Percentiles rank a stretch among this genome's conserved stretches.
Conservation (phyloP, 2,329 filamentous ascomycete genomes). For the Pseudocercospora eumusae region DNA sequence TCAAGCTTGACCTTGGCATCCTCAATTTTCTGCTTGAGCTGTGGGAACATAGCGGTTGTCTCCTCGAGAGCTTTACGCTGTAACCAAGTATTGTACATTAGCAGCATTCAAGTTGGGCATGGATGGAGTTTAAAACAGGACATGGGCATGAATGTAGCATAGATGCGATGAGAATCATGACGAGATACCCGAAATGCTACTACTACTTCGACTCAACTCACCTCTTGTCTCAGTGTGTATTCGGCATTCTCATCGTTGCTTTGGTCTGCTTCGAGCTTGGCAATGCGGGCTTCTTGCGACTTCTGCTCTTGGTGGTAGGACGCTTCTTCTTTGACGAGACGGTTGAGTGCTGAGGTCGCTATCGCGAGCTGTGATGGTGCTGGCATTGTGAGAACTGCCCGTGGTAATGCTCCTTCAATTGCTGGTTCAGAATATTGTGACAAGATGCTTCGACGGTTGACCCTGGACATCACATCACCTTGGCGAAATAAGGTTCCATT, state of each 20-base stretch:
- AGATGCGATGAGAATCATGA: slow-evolving; percentile 12
- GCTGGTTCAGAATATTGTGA: neutral
- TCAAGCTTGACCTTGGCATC: slow-evolving; percentile 73
- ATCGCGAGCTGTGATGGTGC: slow-evolving; percentile 75
- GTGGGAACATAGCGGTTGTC: slow-evolving; percentile 78
- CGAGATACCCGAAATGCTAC: slow-evolving; percentile 10
- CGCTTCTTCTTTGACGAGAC: slow-evolving; percentile 86
- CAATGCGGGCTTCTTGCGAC: slow-evolving; percentile 70
- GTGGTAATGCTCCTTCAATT: neutral
- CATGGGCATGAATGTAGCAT: slow-evolving; percentile 7
- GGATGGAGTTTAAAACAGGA: neutral
- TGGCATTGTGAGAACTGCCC: slow-evolving; percentile 61
- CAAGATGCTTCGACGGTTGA: neutral
- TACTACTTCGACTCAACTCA: slow-evolving; percentile 45
- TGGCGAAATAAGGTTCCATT: neutral
- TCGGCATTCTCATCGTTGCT: slow-evolving; percentile 66
- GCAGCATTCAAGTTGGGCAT: slow-evolving; percentile 6
- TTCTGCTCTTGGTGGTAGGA: slow-evolving; percentile 86
- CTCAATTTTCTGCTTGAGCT: slow-evolving; percentile 68
- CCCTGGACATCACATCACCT: neutral
- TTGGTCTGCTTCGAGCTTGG: slow-evolving; percentile 61
- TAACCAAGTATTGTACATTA: slow-evolving; percentile 14
- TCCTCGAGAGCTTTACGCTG: slow-evolving; percentile 82
- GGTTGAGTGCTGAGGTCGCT: slow-evolving; percentile 74
- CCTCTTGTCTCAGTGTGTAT: slow-evolving; percentile 83